Evolutionary conservation across 192 early-diverging fungal species (phyloP), one percentile per base, ranked within the genome.

Genomic region (Podila horticola): DNA sequence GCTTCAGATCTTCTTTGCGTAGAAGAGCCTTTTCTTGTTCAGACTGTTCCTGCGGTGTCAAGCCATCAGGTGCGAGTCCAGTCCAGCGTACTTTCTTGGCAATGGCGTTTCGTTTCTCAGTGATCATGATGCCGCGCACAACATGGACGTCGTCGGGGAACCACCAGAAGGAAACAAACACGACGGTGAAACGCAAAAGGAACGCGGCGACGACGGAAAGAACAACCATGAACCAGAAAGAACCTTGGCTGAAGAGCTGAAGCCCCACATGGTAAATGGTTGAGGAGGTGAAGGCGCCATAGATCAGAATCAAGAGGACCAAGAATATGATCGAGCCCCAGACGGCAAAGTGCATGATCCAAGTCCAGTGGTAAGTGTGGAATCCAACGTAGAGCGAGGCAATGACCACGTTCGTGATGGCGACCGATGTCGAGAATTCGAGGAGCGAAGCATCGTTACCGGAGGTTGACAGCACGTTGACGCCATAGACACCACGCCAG

Each of bases 321-420:
- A 93, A 89, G 34, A 95, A 79, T 2, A 85, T 66, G 29, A 97
- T 88, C 48, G 94, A 93, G 7, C 90, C 64, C 59, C 75, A 69
- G 34, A 98, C 82, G 31, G 90, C 86, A 30, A 87, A 81, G 20
- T 88, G 86, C 62, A 90, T 93, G 51, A 94, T 72, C 87, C 89
- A 95, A 22, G 94, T 94, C 97, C 97, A 99, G 77, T 92, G 90
- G 69, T 91, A 93, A 1, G 93, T 90, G 72, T 93, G 94, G 59
- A 96, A 84, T 19, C 86, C 92, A 30, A 94, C 88, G 64, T 91
- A 92, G 31, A 95, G 68, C 79, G 95, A 98, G 68, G 95, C 95
- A 24, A 91, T 88, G 13, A 95, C 85, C 55, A 99, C 93, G 20
- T 91, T 91, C 1, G 90, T 84, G 22, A 94, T 86, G 6, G 95